phyloP scores from a whole-genome alignment of 805 yeast genomes.

The Danielia reshetovae region DNA sequence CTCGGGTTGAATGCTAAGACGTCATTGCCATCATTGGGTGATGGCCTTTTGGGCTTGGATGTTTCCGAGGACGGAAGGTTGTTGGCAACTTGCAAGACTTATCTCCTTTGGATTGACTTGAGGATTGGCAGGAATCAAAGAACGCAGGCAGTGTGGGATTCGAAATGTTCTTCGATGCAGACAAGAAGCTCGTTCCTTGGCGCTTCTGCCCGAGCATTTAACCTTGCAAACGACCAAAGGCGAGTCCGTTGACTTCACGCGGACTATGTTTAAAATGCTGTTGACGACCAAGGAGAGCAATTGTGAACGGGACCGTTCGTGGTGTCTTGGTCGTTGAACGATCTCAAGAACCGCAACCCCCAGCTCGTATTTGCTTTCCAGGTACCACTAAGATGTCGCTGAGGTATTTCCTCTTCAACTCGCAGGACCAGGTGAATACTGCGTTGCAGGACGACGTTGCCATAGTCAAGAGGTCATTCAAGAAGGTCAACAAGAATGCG shows the following conservation, averaged over 20 bases:
- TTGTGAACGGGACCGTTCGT: slow-evolving; percentile 80
- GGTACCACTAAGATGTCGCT: slow-evolving; percentile 57
- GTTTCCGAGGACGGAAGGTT: slow-evolving; percentile 74
- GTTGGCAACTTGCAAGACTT: slow-evolving; percentile 73
- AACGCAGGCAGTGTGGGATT: slow-evolving; percentile 62
- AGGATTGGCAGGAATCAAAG: slow-evolving; percentile 55
- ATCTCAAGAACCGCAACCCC: slow-evolving; percentile 48
- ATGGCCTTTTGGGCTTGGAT: slow-evolving; percentile 62
- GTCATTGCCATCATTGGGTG: slow-evolving; percentile 78
- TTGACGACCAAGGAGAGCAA: slow-evolving; percentile 62
- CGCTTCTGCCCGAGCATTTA: slow-evolving; percentile 63
- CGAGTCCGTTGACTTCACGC: slow-evolving; percentile 50
- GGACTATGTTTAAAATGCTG: slow-evolving; percentile 76
- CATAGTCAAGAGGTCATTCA: slow-evolving; percentile 59
- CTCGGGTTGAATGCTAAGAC: slow-evolving; percentile 77
- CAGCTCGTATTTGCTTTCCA: slow-evolving; percentile 54
- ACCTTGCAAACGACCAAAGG: slow-evolving; percentile 4
- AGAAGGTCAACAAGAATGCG: slow-evolving; percentile 29
- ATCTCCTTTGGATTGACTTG: slow-evolving; percentile 66
- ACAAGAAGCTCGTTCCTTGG: slow-evolving; percentile 68
- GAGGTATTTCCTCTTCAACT: slow-evolving; percentile 78
- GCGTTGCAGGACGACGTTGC: slow-evolving; percentile 76
- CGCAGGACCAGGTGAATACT: slow-evolving; percentile 65
- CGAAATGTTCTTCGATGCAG: slow-evolving; percentile 57
- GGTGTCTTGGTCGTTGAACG: slow-evolving; percentile 71